phyloP scores from a whole-genome alignment of 129 eudicot genomes.

The Centella asiatica region DNA sequence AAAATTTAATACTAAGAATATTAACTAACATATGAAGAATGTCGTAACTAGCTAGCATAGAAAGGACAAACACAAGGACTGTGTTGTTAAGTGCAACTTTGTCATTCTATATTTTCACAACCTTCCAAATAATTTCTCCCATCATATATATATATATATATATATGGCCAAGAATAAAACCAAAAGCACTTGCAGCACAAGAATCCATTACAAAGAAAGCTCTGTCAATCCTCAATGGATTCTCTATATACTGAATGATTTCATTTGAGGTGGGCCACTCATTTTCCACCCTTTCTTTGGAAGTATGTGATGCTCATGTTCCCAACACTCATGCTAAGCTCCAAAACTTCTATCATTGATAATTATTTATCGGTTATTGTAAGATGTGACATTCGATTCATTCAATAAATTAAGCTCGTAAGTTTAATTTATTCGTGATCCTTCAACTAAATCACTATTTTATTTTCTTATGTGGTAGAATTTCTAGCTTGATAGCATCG shows the following conservation, averaged over 20 bases:
- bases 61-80: constrained; percentile 12
- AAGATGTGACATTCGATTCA: constrained; percentile 8
- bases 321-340: constrained; percentile 22
- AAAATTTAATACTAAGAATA: not conserved
- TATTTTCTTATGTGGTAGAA: too few species aligned
- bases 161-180: constrained; percentile 21
- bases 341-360: constrained; percentile 12
- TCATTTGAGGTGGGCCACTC: constrained; percentile 36
- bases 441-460: too few species aligned
- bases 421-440: not conserved
- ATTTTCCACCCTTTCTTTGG: constrained; percentile 10
- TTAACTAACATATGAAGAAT: constrained; percentile 10
- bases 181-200: constrained; percentile 27
- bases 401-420: not conserved
- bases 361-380: not conserved
- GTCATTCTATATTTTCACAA: not conserved
- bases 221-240: constrained; percentile 41
- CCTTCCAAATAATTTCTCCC: constrained; percentile 1
- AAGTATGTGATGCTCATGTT: constrained; percentile 10
- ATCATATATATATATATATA: not conserved
- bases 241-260: constrained; percentile 29
- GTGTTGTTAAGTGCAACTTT: not conserved
- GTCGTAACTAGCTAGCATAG: constrained; percentile 7
- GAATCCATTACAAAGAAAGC: constrained; percentile 47
- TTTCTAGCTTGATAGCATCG: too few species aligned